phyloP scores from a whole-genome alignment of 2,329 filamentous ascomycete species.

The Fusarium redolens region DNA sequence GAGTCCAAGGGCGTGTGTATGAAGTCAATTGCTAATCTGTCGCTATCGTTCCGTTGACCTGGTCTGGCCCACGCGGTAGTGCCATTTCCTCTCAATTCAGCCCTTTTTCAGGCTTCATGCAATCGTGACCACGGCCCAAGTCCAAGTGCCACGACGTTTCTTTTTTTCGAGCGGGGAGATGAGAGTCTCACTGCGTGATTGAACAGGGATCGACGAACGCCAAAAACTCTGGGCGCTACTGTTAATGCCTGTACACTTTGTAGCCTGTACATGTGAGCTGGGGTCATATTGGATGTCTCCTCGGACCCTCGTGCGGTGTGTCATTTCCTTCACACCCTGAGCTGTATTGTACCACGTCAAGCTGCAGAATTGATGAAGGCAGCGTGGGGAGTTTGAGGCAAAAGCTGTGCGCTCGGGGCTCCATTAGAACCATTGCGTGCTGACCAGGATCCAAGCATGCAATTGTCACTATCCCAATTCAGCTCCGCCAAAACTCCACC shows the following conservation, averaged over 20 bases:
- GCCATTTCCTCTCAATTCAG: constrained; percentile 8
- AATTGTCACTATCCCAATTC: constrained; percentile 36
- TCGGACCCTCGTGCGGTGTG: constrained; percentile 18
- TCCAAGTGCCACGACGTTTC: neutral
- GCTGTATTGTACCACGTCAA: constrained; percentile 18
- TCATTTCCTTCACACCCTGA: constrained; percentile 14
- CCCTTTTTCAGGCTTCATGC: constrained; percentile 10
- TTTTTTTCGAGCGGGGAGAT: constrained; percentile 5
- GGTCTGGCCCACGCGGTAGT: constrained; percentile 10
- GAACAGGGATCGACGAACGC: constrained; percentile 33
- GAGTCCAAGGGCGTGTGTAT: constrained; percentile 9
- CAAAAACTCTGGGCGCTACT: constrained; percentile 17
- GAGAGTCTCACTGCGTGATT: constrained; percentile 4
- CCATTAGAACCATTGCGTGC: constrained; percentile 43
- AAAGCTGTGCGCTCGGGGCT: constrained; percentile 5
- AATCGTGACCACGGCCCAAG: neutral
- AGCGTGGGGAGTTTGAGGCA: constrained; percentile 35
- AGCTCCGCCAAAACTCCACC: constrained; percentile 33
- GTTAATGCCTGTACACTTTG: neutral
- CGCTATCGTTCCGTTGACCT: neutral
- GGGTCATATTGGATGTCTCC: constrained; percentile 17
- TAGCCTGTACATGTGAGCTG: neutral
- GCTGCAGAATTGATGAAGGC: constrained; percentile 4
- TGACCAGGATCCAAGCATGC: constrained; percentile 46
- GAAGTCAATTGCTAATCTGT: constrained; percentile 9